Conservation (phyloP, 2,329 filamentous ascomycete species). For the Aspergillus oerlinghausenensis region DNA sequence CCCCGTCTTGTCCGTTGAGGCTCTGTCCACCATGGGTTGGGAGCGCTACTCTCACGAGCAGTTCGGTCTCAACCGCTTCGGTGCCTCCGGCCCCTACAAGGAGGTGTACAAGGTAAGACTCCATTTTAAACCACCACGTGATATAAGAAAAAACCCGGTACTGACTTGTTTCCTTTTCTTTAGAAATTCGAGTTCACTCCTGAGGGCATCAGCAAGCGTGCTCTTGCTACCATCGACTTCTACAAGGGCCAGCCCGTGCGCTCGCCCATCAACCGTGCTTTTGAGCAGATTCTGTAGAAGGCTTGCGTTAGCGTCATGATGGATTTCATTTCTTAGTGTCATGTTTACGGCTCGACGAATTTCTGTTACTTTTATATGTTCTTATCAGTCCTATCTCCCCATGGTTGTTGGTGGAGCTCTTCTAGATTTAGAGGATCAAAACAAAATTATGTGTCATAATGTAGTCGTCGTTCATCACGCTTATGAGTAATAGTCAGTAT, state of each 20-base stretch:
- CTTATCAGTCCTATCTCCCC: slow-evolving; percentile 1
- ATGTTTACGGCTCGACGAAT: slow-evolving; percentile 20
- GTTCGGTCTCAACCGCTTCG: slow-evolving; percentile 98
- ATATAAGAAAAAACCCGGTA: background rate
- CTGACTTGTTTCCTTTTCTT: slow-evolving; percentile 6
- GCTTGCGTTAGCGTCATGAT: slow-evolving; percentile 14
- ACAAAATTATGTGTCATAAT: slow-evolving; percentile 3
- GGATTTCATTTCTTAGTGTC: slow-evolving; percentile 9
- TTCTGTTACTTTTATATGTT: slow-evolving; percentile 13
- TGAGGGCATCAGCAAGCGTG: slow-evolving; percentile 93
- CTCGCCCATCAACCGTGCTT: slow-evolving; percentile 94
- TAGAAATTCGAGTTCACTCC: slow-evolving; percentile 99
- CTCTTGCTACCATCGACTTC: slow-evolving; percentile 87
- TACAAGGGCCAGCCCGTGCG: slow-evolving; percentile 95
- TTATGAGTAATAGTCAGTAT: background rate
- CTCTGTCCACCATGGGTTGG: slow-evolving; percentile 96
- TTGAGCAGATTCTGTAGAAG: slow-evolving; percentile 88
- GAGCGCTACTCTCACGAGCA: slow-evolving; percentile 99
- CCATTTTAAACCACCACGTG: background rate
- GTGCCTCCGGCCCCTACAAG: slow-evolving; percentile 95
- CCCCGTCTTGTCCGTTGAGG: slow-evolving; percentile 88
- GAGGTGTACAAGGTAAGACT: slow-evolving; percentile 82
- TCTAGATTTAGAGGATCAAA: slow-evolving; percentile 17
- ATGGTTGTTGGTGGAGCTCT: slow-evolving; percentile 5
- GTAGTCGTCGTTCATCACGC: background rate